Conservation (phyloP, 225 moss, liverwort and hornwort species). For the Polytrichum formosum region DNA sequence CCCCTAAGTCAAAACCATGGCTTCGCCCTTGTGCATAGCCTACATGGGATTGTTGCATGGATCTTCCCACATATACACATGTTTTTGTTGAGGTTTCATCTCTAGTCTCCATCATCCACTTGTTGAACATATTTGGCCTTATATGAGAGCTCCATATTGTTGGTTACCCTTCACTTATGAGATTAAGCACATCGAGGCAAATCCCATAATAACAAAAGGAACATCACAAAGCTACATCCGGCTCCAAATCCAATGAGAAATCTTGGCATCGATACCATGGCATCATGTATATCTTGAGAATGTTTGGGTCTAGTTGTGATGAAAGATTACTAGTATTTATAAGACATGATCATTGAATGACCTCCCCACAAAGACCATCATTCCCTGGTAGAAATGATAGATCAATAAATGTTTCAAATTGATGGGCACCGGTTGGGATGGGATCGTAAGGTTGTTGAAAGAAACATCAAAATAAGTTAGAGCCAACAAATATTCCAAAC, state of each 20-base stretch:
- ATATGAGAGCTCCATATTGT: too few relatives aligned
- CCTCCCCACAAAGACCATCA: background rate
- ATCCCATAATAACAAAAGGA: background rate
- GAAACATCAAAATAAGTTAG: background rate
- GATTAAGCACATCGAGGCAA: background rate
- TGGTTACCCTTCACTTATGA: too few relatives aligned
- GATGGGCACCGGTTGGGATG: background rate
- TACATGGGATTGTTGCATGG: too few relatives aligned
- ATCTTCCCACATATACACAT: too few relatives aligned
- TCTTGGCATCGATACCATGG: background rate
- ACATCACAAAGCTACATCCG: background rate
- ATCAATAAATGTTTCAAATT: background rate
- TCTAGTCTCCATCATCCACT: too few relatives aligned
- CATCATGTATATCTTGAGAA: background rate
- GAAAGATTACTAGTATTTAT: background rate
- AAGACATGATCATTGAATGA: background rate
- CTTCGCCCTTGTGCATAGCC: too few relatives aligned
- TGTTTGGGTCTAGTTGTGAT: background rate
- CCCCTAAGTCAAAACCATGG: too few relatives aligned
- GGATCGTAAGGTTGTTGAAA: background rate
- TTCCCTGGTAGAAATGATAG: background rate
- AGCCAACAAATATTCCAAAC: background rate
- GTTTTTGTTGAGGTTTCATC: too few relatives aligned
- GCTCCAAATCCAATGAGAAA: background rate
- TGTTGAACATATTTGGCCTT: too few relatives aligned